Evolutionary conservation across 129 eudicot species (phyloP).

Genomic region (Flaveria sonorensis): DNA sequence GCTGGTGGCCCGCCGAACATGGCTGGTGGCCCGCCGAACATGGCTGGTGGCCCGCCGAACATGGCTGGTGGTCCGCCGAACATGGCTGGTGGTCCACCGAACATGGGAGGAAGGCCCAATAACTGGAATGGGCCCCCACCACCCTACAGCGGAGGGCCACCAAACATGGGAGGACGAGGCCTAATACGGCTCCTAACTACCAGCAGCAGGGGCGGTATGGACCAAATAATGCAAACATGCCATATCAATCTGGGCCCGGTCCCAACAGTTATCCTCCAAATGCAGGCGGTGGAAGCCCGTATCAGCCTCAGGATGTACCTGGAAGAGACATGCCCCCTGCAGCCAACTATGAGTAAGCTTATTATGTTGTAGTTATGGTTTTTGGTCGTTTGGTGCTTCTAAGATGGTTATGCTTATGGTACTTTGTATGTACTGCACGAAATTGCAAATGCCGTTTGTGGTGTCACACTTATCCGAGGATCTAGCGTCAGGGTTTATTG

Average conservation of each 20-base stretch:
- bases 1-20: too few relatives aligned
- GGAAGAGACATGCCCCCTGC: constrained; percentile 64
- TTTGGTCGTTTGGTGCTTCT: background rate
- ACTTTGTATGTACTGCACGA: background rate
- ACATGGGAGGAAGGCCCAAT: too few relatives aligned
- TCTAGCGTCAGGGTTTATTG: background rate
- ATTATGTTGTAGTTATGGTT: background rate
- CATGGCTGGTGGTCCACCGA: constrained; percentile 37
- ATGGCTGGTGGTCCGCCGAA: too few relatives aligned
- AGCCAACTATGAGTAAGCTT: constrained; percentile 30
- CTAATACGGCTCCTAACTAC: constrained; percentile 35
- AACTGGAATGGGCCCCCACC: too few relatives aligned
- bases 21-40: too few relatives aligned
- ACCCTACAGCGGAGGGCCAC: too few relatives aligned
- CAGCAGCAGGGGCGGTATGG: constrained; percentile 50
- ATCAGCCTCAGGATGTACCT: constrained; percentile 58
- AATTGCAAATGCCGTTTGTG: background rate
- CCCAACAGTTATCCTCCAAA: constrained; percentile 46
- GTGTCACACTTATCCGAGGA: background rate
- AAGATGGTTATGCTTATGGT: background rate
- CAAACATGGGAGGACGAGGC: constrained; percentile 38
- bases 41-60: too few relatives aligned
- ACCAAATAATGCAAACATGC: constrained; percentile 40
- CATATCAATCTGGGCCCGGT: constrained; percentile 51
- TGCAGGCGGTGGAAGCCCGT: constrained; percentile 49